phyloP scores from a whole-genome alignment of 2,329 filamentous ascomycete species.

The Phialophora verrucosa region DNA sequence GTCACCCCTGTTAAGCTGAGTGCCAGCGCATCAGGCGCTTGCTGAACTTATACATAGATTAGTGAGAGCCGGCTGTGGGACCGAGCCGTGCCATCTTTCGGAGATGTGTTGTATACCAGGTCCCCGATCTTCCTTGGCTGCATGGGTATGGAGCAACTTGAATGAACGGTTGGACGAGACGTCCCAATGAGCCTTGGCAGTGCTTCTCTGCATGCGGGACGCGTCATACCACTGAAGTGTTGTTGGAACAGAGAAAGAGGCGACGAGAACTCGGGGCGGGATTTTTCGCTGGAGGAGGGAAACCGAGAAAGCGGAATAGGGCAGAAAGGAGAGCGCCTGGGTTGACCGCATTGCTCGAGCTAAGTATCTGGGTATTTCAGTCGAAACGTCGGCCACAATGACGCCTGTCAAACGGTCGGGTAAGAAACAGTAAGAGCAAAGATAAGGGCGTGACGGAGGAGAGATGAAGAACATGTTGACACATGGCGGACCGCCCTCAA shows the following conservation, averaged over 20 bases:
- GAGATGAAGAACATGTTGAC: neutral
- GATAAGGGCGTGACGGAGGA: neutral
- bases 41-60: neutral
- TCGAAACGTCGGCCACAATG: neutral
- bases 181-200: neutral
- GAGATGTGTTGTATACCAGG: conserved; percentile 2
- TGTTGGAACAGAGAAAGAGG: neutral
- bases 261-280: neutral
- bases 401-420: neutral
- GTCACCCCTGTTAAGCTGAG: conserved; percentile 5
- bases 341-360: neutral
- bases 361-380: neutral
- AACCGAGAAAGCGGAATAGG: neutral
- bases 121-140: conserved; percentile 18
- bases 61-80: neutral
- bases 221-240: conserved; percentile 1
- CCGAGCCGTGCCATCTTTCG: conserved; percentile 3
- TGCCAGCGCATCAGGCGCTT: conserved; percentile 16
- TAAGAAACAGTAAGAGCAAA: neutral
- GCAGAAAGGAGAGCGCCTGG: neutral
- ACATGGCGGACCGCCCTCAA: neutral
- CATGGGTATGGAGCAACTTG: conserved; percentile 7
- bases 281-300: neutral
- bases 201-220: neutral
- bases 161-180: neutral